Percentiles rank a stretch among this genome's conserved stretches.
Evolutionary conservation across 2,329 filamentous ascomycete species (phyloP).

Genomic region (Colletotrichum eremochloae): DNA sequence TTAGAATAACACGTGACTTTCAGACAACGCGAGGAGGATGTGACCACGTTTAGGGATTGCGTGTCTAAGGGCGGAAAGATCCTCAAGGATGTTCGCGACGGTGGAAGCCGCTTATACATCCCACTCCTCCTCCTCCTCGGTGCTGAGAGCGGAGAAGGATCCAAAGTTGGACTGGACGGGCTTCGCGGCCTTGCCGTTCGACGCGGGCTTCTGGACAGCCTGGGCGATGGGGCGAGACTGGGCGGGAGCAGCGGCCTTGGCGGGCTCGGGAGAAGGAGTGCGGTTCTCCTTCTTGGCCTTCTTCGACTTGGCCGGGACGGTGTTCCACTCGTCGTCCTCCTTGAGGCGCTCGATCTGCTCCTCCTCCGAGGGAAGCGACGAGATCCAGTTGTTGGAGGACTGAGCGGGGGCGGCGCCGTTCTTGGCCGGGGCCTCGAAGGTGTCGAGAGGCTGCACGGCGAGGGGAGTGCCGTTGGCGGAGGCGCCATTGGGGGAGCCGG

Average conservation of each 20-base stretch:
- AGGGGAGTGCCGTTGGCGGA: conserved; percentile 50
- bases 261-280: conserved; percentile 54
- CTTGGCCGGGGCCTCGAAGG: conserved; percentile 59
- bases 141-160: conserved; percentile 64
- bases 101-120: conserved; percentile 56
- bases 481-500: conserved; percentile 52
- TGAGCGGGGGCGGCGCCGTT: conserved; percentile 53
- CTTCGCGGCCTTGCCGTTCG: conserved; percentile 49
- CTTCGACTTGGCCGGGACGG: conserved; percentile 64
- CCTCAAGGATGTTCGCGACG: conserved; percentile 23
- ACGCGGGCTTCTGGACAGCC: conserved; percentile 49
- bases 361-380: conserved; percentile 70
- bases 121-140: conserved; percentile 64
- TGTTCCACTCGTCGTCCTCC: conserved; percentile 70
- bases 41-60: neutral
- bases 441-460: conserved; percentile 68
- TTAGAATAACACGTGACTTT: conserved; percentile 41
- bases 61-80: conserved; percentile 31
- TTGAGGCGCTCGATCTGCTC: conserved; percentile 72
- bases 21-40: conserved; percentile 27
- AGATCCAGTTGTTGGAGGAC: conserved; percentile 60
- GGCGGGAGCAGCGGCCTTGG: conserved; percentile 49
- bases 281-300: conserved; percentile 58
- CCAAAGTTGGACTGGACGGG: conserved; percentile 51
- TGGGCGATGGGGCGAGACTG: conserved; percentile 46